These are phyloP conservation scores for Fusarium sp. DNA, from an alignment of 2,329 filamentous ascomycete species.

Conservation along the genomic window DNA sequence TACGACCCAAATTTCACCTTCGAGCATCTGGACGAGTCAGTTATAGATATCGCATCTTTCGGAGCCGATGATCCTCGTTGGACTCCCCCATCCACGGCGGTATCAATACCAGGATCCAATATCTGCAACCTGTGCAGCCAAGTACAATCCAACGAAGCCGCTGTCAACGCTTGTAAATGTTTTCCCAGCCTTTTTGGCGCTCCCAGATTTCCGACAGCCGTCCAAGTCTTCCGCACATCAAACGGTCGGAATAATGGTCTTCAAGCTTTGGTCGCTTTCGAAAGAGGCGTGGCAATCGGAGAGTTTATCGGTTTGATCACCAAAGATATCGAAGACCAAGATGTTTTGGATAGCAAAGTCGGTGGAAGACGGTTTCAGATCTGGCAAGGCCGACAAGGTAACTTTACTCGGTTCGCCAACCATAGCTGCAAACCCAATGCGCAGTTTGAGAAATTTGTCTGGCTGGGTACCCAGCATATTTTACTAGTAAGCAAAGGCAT, in stretches of 20 bases:
- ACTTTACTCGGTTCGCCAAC: not conserved
- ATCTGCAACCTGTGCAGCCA: not conserved
- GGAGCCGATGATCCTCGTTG: not conserved
- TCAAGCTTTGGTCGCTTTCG: not conserved
- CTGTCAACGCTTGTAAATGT: not conserved
- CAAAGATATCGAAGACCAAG: not conserved
- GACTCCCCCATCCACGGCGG: not conserved
- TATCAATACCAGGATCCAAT: not conserved
- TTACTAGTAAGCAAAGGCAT: conserved; percentile 1
- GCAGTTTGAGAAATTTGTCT: not conserved
- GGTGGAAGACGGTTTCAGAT: not conserved
- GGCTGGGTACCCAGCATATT: not conserved
- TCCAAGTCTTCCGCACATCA: not conserved
- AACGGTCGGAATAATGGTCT: conserved; percentile 5
- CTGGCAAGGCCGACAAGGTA: not conserved
- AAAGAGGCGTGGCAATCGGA: not conserved
- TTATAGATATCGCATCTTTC: not conserved
- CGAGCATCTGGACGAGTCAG: not conserved
- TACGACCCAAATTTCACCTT: not conserved
- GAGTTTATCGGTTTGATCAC: not conserved
- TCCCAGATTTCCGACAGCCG: not conserved
- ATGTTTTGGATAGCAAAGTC: not conserved
- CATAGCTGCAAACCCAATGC: conserved; percentile 3
- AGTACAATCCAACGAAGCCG: not conserved
- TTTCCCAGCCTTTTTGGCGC: not conserved